Conservation (phyloP, 495 filamentous ascomycete genomes). For the Penicillium cinerascens region DNA sequence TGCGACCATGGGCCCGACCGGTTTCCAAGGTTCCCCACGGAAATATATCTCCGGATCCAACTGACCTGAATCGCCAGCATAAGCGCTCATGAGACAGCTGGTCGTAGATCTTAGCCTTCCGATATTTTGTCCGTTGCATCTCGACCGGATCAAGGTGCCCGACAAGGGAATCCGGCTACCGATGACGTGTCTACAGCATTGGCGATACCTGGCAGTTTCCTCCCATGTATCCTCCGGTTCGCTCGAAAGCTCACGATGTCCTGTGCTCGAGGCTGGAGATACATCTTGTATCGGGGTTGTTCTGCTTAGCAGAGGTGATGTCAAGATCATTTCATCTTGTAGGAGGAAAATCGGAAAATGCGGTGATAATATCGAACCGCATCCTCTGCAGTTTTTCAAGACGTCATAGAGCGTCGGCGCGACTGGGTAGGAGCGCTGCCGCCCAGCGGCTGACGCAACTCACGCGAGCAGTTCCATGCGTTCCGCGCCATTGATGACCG, state of each 20-base stretch:
- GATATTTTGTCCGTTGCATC: background rate
- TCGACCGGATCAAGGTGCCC: background rate
- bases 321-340: background rate
- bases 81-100: background rate
- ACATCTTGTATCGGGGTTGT: background rate
- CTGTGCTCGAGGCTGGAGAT: background rate
- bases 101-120: background rate
- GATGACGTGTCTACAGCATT: background rate
- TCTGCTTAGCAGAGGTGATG: background rate
- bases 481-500: conserved; percentile 24
- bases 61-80: background rate
- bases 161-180: background rate
- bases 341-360: background rate
- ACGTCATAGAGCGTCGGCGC: conserved; percentile 27
- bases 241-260: background rate
- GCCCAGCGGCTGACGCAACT: conserved; percentile 22
- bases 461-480: conserved; percentile 25
- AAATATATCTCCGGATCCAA: background rate
- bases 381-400: conserved; percentile 10
- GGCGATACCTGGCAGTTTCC: background rate
- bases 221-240: background rate
- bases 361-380: background rate
- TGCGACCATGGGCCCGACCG: background rate
- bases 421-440: conserved; percentile 15
- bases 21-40: background rate